These are phyloP conservation scores for Pythium biforme DNA, from an alignment of 352 stramenopile genomes.

Conservation along the genomic window DNA sequence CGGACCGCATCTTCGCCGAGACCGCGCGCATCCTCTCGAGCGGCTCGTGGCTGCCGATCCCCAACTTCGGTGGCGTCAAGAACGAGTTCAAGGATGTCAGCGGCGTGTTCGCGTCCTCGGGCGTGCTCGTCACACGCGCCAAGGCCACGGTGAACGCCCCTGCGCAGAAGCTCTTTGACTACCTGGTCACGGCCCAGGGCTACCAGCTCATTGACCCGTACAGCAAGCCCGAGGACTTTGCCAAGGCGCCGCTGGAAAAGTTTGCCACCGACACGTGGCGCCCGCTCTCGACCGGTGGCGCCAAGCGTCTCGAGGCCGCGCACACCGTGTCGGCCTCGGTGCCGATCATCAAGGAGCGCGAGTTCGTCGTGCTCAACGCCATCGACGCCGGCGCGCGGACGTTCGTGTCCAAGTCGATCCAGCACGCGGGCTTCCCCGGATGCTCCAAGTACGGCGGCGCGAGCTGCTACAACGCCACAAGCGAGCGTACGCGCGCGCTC, in stretches of 20 bases:
- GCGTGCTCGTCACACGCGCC: constrained; percentile 29
- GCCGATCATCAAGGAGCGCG: constrained; percentile 23
- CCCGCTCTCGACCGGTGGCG: neutral
- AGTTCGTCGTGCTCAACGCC: constrained; percentile 34
- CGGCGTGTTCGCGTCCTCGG: constrained; percentile 25
- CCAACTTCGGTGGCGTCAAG: constrained; percentile 18
- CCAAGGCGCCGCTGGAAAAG: constrained; percentile 30
- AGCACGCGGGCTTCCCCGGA: constrained; percentile 16
- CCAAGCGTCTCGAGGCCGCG: constrained; percentile 26
- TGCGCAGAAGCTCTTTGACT: constrained; percentile 33
- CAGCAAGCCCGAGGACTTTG: constrained; percentile 30
- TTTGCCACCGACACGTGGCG: constrained; percentile 27
- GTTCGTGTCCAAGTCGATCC: constrained; percentile 30
- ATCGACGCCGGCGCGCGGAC: constrained; percentile 13
- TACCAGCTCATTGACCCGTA: constrained; percentile 38
- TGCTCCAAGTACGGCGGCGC: constrained; percentile 1
- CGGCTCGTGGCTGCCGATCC: constrained; percentile 5
- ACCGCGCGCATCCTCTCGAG: constrained; percentile 4
- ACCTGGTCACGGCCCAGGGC: constrained; percentile 25
- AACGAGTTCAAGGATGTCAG: constrained; percentile 34
- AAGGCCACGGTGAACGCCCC: constrained; percentile 16
- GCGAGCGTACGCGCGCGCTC: constrained; percentile 12
- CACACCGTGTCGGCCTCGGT: constrained; percentile 18
- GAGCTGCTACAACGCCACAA: neutral
- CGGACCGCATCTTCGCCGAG: constrained; percentile 9